These are phyloP conservation scores for Russula earlei DNA, from an alignment of 768 basidiomycete genomes.

Conservation along the genomic window DNA sequence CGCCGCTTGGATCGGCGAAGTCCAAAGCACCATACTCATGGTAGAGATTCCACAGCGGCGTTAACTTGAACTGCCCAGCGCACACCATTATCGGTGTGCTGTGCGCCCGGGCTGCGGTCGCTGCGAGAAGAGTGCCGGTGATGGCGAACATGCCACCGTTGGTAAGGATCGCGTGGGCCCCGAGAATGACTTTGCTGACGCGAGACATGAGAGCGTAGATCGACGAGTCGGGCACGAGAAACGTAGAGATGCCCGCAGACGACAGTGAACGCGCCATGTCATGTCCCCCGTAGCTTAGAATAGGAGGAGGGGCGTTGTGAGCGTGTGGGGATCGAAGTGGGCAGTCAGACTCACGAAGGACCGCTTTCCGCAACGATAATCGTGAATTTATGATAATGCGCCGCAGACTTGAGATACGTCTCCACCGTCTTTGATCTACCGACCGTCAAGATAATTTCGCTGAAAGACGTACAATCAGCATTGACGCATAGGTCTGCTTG, in stretches of 20 bases:
- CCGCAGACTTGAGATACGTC: conserved; percentile 85
- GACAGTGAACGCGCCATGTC: conserved; percentile 79
- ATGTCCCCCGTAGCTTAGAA: conserved; percentile 67
- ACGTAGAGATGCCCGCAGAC: conserved; percentile 78
- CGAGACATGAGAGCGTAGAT: conserved; percentile 95
- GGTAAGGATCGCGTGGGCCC: conserved; percentile 91
- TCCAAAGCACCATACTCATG: conserved; percentile 79
- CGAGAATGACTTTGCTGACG: conserved; percentile 92
- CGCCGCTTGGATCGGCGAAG: conserved; percentile 61
- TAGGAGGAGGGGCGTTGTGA: background rate
- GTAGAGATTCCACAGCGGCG: conserved; percentile 83
- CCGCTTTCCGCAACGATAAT: conserved; percentile 95
- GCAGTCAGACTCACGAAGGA: conserved; percentile 57
- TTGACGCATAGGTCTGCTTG: background rate
- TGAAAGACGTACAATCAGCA: conserved; percentile 24
- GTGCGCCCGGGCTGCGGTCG: conserved; percentile 81
- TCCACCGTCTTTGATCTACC: conserved; percentile 94
- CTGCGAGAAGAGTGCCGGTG: conserved; percentile 75
- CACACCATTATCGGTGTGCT: conserved; percentile 89
- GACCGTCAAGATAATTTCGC: conserved; percentile 90
- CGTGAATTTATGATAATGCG: conserved; percentile 84
- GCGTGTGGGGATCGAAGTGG: background rate
- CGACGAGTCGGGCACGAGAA: conserved; percentile 93
- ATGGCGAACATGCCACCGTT: conserved; percentile 94
- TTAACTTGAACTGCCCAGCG: conserved; percentile 94